phyloP scores from a whole-genome alignment of 202 grass and related monocot genomes.

The Carex sylvatica region DNA sequence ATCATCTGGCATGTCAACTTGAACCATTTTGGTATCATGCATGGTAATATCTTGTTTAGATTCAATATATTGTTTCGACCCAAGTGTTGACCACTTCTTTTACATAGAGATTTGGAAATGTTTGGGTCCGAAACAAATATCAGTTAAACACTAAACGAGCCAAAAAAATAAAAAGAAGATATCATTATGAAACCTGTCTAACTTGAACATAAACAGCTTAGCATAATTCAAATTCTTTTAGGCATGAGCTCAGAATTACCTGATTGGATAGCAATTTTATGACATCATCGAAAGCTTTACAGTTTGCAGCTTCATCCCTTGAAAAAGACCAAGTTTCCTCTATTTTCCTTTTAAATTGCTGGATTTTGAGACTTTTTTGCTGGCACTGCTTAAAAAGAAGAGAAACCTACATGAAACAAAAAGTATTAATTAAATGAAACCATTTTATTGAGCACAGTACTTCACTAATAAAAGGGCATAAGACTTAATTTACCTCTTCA shows the following conservation, averaged over 20 bases:
- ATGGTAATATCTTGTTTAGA: neutral
- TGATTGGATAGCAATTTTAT: slow-evolving; percentile 83
- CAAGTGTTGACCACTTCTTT: neutral
- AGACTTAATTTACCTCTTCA: slow-evolving; percentile 48
- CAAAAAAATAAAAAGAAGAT: neutral
- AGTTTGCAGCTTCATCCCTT: slow-evolving; percentile 79
- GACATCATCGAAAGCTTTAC: slow-evolving; percentile 80
- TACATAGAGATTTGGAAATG: neutral
- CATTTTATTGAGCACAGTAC: neutral
- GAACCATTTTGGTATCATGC: neutral
- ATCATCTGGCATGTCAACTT: neutral
- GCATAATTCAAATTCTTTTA: neutral
- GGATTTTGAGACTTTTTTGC: slow-evolving; percentile 64
- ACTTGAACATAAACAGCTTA: neutral
- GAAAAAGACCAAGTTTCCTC: slow-evolving; percentile 74
- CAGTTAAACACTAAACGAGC: neutral
- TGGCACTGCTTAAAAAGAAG: slow-evolving; percentile 68
- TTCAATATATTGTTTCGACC: slow-evolving; percentile 6
- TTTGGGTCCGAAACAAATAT: neutral
- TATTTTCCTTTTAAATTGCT: slow-evolving; percentile 72
- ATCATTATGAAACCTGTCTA: neutral
- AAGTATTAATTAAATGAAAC: neutral
- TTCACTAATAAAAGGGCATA: neutral
- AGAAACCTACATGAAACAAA: slow-evolving; percentile 43
- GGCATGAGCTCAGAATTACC: slow-evolving; percentile 38